phyloP scores from a whole-genome alignment of 2,329 filamentous ascomycete genomes.

The Aureobasidium melanogenum region DNA sequence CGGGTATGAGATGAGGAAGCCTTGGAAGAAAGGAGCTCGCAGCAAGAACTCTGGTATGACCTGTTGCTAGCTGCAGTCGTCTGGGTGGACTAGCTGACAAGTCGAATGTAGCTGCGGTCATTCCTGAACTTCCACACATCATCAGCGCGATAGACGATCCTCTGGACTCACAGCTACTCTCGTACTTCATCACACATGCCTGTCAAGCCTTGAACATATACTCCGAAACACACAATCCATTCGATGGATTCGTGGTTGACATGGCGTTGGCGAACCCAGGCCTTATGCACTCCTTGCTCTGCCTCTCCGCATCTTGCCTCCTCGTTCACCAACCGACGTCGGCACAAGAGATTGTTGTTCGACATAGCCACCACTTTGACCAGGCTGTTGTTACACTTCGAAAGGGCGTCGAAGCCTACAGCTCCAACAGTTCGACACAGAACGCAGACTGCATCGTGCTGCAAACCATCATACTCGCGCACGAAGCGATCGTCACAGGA shows the following conservation, averaged over 20 bases:
- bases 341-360: conserved; percentile 42
- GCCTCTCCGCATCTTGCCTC: conserved; percentile 69
- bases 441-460: conserved; percentile 47
- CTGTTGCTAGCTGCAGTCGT: conserved; percentile 53
- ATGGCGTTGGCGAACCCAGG: conserved; percentile 72
- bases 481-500: conserved; percentile 54
- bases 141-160: conserved; percentile 74
- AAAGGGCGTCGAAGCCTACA: conserved; percentile 16
- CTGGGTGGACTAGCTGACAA: conserved; percentile 17
- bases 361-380: conserved; percentile 47
- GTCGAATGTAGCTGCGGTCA: conserved; percentile 28
- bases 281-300: conserved; percentile 84
- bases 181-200: conserved; percentile 72
- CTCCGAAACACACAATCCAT: conserved; percentile 72
- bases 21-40: conserved; percentile 64
- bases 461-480: conserved; percentile 49
- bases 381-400: conserved; percentile 25
- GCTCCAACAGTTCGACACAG: conserved; percentile 11
- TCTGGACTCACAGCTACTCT: conserved; percentile 71
- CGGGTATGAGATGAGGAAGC: conserved; percentile 74
- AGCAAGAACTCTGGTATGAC: neutral
- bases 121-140: conserved; percentile 44
- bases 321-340: conserved; percentile 37
- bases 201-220: conserved; percentile 76
- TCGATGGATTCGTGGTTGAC: conserved; percentile 73